Base-by-base conservation (phyloP, 2,329 filamentous ascomycete genomes). In the Pseudogymnoascus sp. region DNA sequence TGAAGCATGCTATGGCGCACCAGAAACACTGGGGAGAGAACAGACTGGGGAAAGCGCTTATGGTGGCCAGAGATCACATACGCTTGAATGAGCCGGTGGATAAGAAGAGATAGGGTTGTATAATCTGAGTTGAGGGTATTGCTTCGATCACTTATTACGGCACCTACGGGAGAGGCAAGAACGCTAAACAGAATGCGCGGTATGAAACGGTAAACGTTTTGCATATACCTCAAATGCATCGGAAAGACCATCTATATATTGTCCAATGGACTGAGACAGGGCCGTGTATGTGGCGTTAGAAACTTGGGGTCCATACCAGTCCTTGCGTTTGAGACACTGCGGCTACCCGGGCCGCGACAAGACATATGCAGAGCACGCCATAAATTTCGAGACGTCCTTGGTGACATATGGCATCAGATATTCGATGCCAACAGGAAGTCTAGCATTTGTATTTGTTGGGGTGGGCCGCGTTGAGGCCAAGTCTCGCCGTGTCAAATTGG, bases 1-100 rank as follows among this genome's bases (percentile, higher is more conserved):
- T 66, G 16, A 70, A 70, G 62, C 62, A 73, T 62, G 74, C 72
- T 1, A 68, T 74, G 69, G 37, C 62, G 23, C 63, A 69, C 59
- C 60, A 63, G 28, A 36, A 67, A 23, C 64, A 70, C 53, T 75
- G 72, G 73, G 73, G 71, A 9, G 69, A 70, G 65, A 75, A 75
- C 61, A 68, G 66, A 5, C 62, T 75, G 18, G 73, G 73, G 0
- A 70, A 70, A 63, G 66, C 65, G 12, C 63, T 75, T 63, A 74
- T 75, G 72, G 68, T 62, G 28, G 65, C 64, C 3, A 66, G 65
- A 59, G 62, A 66, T 34, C 63, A 60, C 21, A 56, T 66, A 31
- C 63, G 63, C 12, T 23, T 59, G 6, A 43, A 61, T 62, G 65
- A 62, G n/a, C 1, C 25, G 25, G 11, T 5, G 46, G 8, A 6